Conservation (phyloP, 352 stramenopile species). For the Phytophthora nicotianae region DNA sequence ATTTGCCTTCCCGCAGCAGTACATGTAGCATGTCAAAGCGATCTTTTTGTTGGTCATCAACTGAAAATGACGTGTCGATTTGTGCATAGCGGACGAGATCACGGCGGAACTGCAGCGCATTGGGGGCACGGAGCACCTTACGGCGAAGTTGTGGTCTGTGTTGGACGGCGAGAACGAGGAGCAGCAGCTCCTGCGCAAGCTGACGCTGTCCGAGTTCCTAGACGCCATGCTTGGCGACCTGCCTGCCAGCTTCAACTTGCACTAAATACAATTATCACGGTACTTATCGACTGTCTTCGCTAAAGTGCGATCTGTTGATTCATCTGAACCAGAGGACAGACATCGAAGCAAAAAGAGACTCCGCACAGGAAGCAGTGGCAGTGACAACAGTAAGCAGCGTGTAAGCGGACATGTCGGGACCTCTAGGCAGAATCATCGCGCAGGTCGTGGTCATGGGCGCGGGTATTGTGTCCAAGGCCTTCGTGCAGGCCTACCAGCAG, state of each 20-base stretch:
- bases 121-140: conserved; percentile 46
- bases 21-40: neutral
- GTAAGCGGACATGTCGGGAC: conserved; percentile 70
- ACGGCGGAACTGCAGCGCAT: conserved; percentile 57
- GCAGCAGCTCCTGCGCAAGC: conserved; percentile 51
- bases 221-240: conserved; percentile 49
- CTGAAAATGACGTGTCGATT: conserved; percentile 11
- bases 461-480: conserved; percentile 84
- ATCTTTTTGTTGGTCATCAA: conserved; percentile 1
- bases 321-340: conserved; percentile 24
- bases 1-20: neutral
- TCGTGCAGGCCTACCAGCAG: conserved; percentile 90
- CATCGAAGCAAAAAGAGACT: neutral
- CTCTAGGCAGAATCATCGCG: conserved; percentile 79
- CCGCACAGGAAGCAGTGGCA: neutral
- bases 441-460: conserved; percentile 86
- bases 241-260: conserved; percentile 39
- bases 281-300: neutral
- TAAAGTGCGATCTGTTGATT: conserved; percentile 15
- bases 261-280: conserved; percentile 10
- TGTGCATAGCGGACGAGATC: conserved; percentile 46
- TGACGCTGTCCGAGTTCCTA: conserved; percentile 59
- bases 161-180: conserved; percentile 46
- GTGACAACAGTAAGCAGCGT: conserved; percentile 13
- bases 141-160: conserved; percentile 42